Base-by-base conservation (phyloP, 108 stramenopile genomes). In the Fragilaria radians region DNA sequence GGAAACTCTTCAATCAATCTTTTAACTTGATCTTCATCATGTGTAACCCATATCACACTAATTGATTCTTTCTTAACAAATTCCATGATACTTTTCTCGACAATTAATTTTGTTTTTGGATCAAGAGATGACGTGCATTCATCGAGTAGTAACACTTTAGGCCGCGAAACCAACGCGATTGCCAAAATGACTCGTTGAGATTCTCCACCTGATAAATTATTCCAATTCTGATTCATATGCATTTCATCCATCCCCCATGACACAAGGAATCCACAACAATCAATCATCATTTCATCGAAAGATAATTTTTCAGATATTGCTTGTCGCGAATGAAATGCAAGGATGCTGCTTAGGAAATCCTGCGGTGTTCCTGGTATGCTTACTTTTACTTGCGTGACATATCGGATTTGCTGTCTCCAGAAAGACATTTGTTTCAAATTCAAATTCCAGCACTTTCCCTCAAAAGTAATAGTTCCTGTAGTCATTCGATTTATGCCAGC, bases 141-240 rank as follows among this genome's bases (percentile, higher is more conserved):
- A 73, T 93, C 91, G 25, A 87, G 54, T 19, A 93, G 57, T 19
- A 86, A 47, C 0, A 93, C 68, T 46, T 66, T 49, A 0, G 84
- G 83, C 21, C 58, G 25, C 4, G 74, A 59, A 2, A 88, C 67
- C 19, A 95, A 54, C 11, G 90, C 85, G 11, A 91, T 79, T 0
- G 94, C 90, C 56, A 92, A 59, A 14, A 77, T 48, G 28, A 80
- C 61, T n/a, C 90, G 69, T 63, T 95, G 94, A n/a, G 75, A 73
- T 71, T 91, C 88, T 29, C 89, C 93, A 1, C 93, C 93, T 1
- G 83, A 85, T 1, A 94, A 72, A 23, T 71, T 74, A 32, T 76
- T 72, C 92, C 89, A 91, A 3, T 68, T 63, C 53, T 73, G 70
- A 42, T 85, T 78, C 33, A 80, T 32, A 19, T 26, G 36, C 5